Percentiles rank a stretch among this genome's conserved stretches.
Conservation (phyloP, 805 yeast species). For the Ogataea dorogensis region DNA sequence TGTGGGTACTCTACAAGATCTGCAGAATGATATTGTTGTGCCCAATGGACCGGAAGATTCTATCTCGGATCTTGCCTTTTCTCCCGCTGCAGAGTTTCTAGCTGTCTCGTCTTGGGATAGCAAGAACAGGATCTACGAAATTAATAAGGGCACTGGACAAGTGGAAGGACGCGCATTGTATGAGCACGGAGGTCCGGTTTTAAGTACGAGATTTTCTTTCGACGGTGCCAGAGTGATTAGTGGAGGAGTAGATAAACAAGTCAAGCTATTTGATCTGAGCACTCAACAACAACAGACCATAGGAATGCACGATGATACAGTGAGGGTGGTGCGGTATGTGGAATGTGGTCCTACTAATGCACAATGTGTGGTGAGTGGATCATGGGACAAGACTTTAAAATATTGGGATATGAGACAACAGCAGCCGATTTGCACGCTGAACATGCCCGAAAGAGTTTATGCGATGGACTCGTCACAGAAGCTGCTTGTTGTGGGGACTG, state of each 20-base stretch:
- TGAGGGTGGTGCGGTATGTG: constrained; percentile 69
- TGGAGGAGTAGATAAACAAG: constrained; percentile 90
- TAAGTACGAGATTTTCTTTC: constrained; percentile 74
- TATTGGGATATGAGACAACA: constrained; percentile 94
- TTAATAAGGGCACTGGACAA: constrained; percentile 65
- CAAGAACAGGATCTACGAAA: constrained; percentile 89
- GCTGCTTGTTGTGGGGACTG: constrained; percentile 88
- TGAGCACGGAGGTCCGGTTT: constrained; percentile 87
- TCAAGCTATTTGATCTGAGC: constrained; percentile 76
- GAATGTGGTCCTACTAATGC: constrained; percentile 83
- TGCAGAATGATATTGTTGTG: constrained; percentile 67
- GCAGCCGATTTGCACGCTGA: constrained; percentile 75
- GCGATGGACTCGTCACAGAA: constrained; percentile 82
- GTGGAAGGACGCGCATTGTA: constrained; percentile 86
- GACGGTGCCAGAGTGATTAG: constrained; percentile 88
- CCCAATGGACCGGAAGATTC: constrained; percentile 91
- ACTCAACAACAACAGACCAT: constrained; percentile 80
- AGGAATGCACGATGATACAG: constrained; percentile 84
- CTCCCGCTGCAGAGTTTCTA: constrained; percentile 79
- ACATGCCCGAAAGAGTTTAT: constrained; percentile 87
- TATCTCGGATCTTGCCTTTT: constrained; percentile 76
- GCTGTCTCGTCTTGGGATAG: constrained; percentile 93
- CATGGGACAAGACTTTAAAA: constrained; percentile 93
- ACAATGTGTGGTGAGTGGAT: constrained; percentile 83
- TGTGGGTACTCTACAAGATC: constrained; percentile 53